Percentiles rank a stretch among this genome's conserved stretches.
phyloP scores from a whole-genome alignment of 768 basidiomycete species.

The Lactarius vividus region DNA sequence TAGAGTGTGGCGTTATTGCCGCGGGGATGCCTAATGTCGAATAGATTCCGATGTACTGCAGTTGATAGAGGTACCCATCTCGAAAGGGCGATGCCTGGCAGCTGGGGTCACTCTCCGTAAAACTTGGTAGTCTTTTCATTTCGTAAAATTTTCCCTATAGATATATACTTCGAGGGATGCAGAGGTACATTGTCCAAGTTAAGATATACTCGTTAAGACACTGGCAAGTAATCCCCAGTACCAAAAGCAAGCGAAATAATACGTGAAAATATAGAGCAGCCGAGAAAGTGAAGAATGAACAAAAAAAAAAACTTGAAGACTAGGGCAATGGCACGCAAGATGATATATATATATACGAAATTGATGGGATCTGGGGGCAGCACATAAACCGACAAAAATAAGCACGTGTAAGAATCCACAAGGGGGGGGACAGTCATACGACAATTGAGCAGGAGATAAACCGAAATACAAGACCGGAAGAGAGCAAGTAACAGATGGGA shows the following conservation, averaged over 20 bases:
- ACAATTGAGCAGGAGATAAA: conserved; percentile 17
- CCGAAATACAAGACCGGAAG: conserved; percentile 22
- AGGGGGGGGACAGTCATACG: not conserved
- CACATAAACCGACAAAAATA: conserved; percentile 20
- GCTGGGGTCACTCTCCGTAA: conserved; percentile 21
- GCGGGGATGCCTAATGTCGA: conserved; percentile 24
- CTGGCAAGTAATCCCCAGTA: conserved; percentile 22
- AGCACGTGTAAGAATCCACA: conserved; percentile 26
- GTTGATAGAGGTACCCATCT: not conserved
- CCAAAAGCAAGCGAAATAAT: conserved; percentile 28
- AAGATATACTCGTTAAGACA: conserved; percentile 19
- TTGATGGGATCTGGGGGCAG: conserved; percentile 22
- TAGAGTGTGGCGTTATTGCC: conserved; percentile 14
- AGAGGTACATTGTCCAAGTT: conserved; percentile 16
- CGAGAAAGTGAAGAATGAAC: conserved; percentile 1
- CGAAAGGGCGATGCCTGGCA: conserved; percentile 9
- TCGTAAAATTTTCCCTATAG: too few relatives aligned
- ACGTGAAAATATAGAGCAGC: conserved; percentile 26
- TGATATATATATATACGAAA: conserved; percentile 24
- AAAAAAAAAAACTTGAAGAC: conserved; percentile 5
- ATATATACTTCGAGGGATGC: not conserved
- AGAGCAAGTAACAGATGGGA: conserved; percentile 21
- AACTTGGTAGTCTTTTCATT: conserved; percentile 1
- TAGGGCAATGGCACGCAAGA: conserved; percentile 13
- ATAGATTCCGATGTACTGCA: conserved; percentile 15